Conservation (phyloP, 106 monocot genomes). For the Dendrobium officinale region DNA sequence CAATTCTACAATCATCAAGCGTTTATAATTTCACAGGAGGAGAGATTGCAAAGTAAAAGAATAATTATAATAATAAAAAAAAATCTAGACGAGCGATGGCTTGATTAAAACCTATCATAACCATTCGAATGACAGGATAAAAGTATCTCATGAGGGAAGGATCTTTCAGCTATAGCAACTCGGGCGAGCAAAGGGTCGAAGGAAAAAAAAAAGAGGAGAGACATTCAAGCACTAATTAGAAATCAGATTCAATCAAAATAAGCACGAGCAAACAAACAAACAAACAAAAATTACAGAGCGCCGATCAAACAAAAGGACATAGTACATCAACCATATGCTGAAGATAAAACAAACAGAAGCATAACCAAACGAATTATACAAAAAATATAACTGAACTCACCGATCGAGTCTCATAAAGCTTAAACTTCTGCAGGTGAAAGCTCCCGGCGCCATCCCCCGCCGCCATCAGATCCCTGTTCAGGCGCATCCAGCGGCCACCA, state of each 20-base stretch:
- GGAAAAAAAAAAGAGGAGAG: neutral
- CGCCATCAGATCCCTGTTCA: conserved; percentile 10
- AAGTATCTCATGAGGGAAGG: neutral
- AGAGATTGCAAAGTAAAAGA: neutral
- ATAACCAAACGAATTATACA: conserved; percentile 3
- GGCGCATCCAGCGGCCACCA: conserved; percentile 15
- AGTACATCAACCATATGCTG: neutral
- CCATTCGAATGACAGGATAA: neutral
- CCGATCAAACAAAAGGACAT: neutral
- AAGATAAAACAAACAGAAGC: conserved; percentile 5
- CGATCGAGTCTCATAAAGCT: conserved; percentile 65
- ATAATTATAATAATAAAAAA: neutral
- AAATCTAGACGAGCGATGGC: neutral
- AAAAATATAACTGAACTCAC: conserved; percentile 18
- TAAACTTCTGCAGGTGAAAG: conserved; percentile 43
- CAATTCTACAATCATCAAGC: neutral
- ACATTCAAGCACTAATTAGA: neutral
- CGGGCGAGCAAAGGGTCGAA: neutral
- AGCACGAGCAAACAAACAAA: conserved; percentile 5
- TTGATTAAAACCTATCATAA: neutral
- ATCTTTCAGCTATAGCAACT: neutral
- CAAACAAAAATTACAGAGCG: conserved; percentile 2
- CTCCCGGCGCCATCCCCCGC: conserved; percentile 11
- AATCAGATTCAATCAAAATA: conserved; percentile 3
- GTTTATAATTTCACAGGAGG: neutral